Percentiles rank a stretch among this genome's conserved stretches.
phyloP scores from a whole-genome alignment of 208 protist genomes.

The Leishmania tropica region DNA sequence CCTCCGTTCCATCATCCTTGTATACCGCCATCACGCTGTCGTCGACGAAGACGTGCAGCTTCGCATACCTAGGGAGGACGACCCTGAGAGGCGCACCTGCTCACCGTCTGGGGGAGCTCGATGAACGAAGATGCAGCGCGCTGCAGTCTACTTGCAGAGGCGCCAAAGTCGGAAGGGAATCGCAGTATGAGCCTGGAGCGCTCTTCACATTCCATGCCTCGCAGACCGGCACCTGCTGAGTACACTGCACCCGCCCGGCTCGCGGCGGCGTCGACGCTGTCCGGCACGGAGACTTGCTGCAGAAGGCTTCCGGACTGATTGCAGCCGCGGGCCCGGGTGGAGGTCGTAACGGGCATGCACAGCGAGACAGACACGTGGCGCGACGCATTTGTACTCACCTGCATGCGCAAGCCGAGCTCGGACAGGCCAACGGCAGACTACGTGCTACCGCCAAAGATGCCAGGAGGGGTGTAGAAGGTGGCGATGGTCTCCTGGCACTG shows the following conservation, averaged over 20 bases:
- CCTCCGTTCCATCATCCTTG: constrained; percentile 37
- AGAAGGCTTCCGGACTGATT: constrained; percentile 10
- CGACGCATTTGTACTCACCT: constrained; percentile 7
- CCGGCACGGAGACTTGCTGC: constrained; percentile 9
- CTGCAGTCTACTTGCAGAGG: constrained; percentile 19
- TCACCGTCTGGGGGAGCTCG: background rate
- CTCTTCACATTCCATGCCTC: constrained; percentile 21
- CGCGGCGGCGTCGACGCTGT: constrained; percentile 15
- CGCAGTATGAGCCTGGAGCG: constrained; percentile 11
- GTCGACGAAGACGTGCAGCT: constrained; percentile 33
- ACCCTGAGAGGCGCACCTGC: constrained; percentile 4
- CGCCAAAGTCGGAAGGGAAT: constrained; percentile 4
- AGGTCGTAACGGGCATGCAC: constrained; percentile 26
- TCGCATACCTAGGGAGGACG: background rate
- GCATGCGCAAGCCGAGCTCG: constrained; percentile 17
- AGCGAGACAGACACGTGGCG: constrained; percentile 17
- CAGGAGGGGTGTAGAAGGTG: constrained; percentile 23
- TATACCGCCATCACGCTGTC: constrained; percentile 36
- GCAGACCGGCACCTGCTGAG: constrained; percentile 17
- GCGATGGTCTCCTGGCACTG: constrained; percentile 37
- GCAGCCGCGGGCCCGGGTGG: constrained; percentile 19
- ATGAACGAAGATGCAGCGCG: background rate
- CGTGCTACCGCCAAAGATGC: constrained; percentile 7
- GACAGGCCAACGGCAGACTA: constrained; percentile 2
- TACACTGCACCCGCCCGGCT: constrained; percentile 9